phyloP scores from a whole-genome alignment of 805 yeast genomes.

The Candida odintsovae region DNA sequence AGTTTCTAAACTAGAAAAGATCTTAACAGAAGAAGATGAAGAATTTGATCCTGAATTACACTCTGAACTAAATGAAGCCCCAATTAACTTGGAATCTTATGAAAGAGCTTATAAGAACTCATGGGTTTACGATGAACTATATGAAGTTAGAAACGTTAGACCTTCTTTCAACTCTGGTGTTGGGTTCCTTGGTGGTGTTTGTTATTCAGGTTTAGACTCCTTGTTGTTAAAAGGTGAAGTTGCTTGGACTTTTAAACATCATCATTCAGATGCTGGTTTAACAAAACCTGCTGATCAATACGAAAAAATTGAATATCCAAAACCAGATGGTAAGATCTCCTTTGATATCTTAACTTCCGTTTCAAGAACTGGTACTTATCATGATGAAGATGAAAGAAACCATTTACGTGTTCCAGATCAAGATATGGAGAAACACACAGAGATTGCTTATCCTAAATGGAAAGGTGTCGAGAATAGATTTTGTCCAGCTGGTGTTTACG shows the following conservation, averaged over 20 bases:
- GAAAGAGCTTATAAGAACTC: conserved; percentile 64
- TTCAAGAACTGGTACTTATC: conserved; percentile 92
- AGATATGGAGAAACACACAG: conserved; percentile 61
- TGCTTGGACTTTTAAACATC: conserved; percentile 82
- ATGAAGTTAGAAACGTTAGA: conserved; percentile 82
- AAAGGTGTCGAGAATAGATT: conserved; percentile 87
- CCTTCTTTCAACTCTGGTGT: conserved; percentile 80
- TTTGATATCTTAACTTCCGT: conserved; percentile 94
- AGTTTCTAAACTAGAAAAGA: conserved; percentile 38
- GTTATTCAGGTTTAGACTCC: conserved; percentile 80
- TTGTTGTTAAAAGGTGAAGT: conserved; percentile 69
- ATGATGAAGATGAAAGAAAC: conserved; percentile 88
- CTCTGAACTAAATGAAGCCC: conserved; percentile 33
- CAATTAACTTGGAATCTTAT: conserved; percentile 50
- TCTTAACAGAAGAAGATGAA: conserved; percentile 36
- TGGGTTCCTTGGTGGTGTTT: conserved; percentile 79
- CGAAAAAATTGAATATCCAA: conserved; percentile 80
- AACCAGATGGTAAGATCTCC: conserved; percentile 90
- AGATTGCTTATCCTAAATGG: conserved; percentile 62
- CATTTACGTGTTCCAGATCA: conserved; percentile 72
- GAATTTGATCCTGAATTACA: conserved; percentile 35
- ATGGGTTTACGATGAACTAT: conserved; percentile 82
- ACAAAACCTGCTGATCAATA: conserved; percentile 64
- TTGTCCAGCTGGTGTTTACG: conserved; percentile 99
- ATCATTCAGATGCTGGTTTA: conserved; percentile 61